Percentiles rank a stretch among this genome's conserved stretches.
Conservation (phyloP, 306 rosid genomes). For the Acacia acuminata region DNA sequence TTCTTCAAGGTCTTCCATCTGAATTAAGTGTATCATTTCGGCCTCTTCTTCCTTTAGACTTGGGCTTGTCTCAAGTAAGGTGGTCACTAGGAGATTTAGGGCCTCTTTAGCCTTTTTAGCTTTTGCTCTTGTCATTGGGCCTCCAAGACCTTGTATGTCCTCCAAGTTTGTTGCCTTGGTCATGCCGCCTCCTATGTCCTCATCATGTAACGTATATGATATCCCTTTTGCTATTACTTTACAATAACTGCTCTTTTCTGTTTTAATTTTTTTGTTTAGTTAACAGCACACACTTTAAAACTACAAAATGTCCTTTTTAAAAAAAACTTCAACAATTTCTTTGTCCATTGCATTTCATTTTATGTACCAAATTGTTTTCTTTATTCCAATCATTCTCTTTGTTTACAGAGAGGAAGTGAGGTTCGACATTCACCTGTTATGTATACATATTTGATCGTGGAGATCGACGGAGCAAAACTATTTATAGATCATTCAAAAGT, state of each 20-base stretch:
- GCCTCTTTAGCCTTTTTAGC: too few relatives aligned
- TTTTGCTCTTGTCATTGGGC: too few relatives aligned
- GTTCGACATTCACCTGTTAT: conserved; percentile 92
- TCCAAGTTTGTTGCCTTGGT: too few relatives aligned
- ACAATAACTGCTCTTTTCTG: not conserved
- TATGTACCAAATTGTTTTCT: not conserved
- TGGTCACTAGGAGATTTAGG: too few relatives aligned
- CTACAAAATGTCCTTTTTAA: not conserved
- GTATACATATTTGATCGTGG: conserved; percentile 94
- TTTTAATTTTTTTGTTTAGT: not conserved
- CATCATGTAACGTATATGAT: not conserved
- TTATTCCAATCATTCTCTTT: conserved; percentile 13
- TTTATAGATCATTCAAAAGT: conserved; percentile 77
- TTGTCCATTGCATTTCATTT: not conserved
- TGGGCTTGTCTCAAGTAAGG: too few relatives aligned
- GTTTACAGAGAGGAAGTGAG: conserved; percentile 92
- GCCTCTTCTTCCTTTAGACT: too few relatives aligned
- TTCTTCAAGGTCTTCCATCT: too few relatives aligned
- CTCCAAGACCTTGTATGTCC: too few relatives aligned
- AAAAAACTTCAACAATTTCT: not conserved
- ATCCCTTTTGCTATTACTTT: not conserved
- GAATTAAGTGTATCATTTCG: too few relatives aligned
- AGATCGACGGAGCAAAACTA: conserved; percentile 71
- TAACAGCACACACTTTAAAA: not conserved
- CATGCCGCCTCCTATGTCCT: too few relatives aligned